Evolutionary conservation across 2,329 filamentous ascomycete genomes (phyloP).

Genomic region (Hirsutella minnesotensis): DNA sequence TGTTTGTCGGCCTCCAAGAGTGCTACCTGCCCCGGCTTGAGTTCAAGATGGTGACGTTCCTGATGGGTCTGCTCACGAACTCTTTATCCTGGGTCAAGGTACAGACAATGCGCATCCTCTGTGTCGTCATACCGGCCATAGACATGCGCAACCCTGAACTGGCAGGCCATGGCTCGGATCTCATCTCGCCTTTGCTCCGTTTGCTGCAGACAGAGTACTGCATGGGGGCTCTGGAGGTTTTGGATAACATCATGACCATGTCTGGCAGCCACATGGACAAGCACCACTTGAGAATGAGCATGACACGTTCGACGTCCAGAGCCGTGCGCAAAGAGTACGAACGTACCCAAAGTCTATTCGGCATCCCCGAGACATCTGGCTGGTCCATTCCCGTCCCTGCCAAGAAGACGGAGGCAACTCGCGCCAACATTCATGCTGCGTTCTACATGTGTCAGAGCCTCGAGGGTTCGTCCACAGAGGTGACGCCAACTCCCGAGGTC

Average conservation of each 20-base stretch:
- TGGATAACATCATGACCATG: slow-evolving; percentile 93
- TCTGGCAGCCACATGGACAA: slow-evolving; percentile 86
- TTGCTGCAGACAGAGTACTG: slow-evolving; percentile 89
- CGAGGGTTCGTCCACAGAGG: slow-evolving; percentile 43
- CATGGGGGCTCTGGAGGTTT: slow-evolving; percentile 78
- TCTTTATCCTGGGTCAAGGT: slow-evolving; percentile 80
- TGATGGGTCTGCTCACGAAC: slow-evolving; percentile 87
- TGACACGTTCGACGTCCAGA: slow-evolving; percentile 79
- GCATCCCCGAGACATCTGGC: slow-evolving; percentile 87
- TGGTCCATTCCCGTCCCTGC: slow-evolving; percentile 95
- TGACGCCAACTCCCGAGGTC: slow-evolving; percentile 68
- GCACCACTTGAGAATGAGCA: slow-evolving; percentile 94
- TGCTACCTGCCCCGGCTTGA: slow-evolving; percentile 75
- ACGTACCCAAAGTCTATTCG: slow-evolving; percentile 85
- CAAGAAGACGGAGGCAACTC: slow-evolving; percentile 73
- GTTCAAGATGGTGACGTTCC: slow-evolving; percentile 74
- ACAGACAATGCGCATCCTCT: slow-evolving; percentile 84
- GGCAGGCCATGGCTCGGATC: slow-evolving; percentile 79
- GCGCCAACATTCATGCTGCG: slow-evolving; percentile 86
- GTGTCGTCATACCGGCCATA: slow-evolving; percentile 73
- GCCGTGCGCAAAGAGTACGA: slow-evolving; percentile 90
- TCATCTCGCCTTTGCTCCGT: slow-evolving; percentile 84
- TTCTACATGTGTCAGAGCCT: slow-evolving; percentile 84
- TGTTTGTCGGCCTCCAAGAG: slow-evolving; percentile 62
- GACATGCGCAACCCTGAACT: slow-evolving; percentile 91